A percentile compares a stretch with the other conserved stretches of the same genome.
phyloP scores from a whole-genome alignment of 805 yeast species.

The Grigorovia transvaalensis region DNA sequence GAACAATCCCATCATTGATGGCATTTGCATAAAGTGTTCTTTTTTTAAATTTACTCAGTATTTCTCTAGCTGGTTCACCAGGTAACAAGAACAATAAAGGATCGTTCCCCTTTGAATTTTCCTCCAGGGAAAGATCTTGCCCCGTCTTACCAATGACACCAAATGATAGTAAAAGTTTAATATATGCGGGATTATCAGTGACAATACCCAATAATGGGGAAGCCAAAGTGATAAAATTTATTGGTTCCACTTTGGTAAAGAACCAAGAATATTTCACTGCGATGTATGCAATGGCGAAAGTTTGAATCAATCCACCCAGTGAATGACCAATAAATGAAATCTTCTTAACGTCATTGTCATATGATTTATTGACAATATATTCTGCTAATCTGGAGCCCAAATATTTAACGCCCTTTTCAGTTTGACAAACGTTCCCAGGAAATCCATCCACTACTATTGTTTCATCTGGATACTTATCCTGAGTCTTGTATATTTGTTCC shows the following conservation, averaged over 20 bases:
- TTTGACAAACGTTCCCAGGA: slow-evolving; percentile 62
- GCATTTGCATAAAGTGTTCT: slow-evolving; percentile 71
- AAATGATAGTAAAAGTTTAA: slow-evolving; percentile 55
- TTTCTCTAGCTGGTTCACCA: slow-evolving; percentile 46
- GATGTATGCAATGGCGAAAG: slow-evolving; percentile 67
- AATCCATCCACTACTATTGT: slow-evolving; percentile 54
- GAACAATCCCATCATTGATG: slow-evolving; percentile 73
- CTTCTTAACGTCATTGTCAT: slow-evolving; percentile 35
- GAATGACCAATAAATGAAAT: slow-evolving; percentile 76
- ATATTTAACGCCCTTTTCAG: slow-evolving; percentile 69
- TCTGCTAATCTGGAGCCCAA: slow-evolving; percentile 66
- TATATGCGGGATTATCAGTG: slow-evolving; percentile 67
- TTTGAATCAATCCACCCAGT: slow-evolving; percentile 66
- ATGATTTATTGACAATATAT: slow-evolving; percentile 40
- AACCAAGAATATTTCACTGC: slow-evolving; percentile 60
- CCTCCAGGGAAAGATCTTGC: slow-evolving; percentile 56
- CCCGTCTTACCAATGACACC: slow-evolving; percentile 80
- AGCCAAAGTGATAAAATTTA: slow-evolving; percentile 63
- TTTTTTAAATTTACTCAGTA: slow-evolving; percentile 45
- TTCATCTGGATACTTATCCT: slow-evolving; percentile 29
- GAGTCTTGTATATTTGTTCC: slow-evolving; percentile 48
- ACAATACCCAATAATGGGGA: slow-evolving; percentile 69
- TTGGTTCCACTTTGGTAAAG: slow-evolving; percentile 47
- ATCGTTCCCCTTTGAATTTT: slow-evolving; percentile 30
- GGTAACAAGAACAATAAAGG: slow-evolving; percentile 58